Base-by-base conservation (phyloP, 1,139 yeast genomes). In the Yamadazyma spencermartinsiae region DNA sequence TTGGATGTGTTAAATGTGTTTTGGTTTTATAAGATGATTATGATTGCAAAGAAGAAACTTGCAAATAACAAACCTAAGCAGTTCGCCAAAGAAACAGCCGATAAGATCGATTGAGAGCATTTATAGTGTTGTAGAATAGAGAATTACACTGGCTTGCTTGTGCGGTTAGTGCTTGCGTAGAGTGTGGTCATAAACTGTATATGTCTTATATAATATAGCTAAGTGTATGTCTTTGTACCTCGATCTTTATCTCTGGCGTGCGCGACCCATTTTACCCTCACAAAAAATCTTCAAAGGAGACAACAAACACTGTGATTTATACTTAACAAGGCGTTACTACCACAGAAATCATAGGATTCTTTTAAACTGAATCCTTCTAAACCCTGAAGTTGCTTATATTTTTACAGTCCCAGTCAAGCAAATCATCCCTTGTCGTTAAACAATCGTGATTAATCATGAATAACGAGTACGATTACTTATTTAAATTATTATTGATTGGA, bases 401-500 rank as follows among this genome's bases (percentile, higher is more conserved):
- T n/a, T n/a, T n/a, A n/a, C n/a, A n/a, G n/a, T n/a, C n/a, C n/a
- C n/a, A n/a, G n/a, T n/a, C n/a, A n/a, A n/a, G n/a, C n/a, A n/a
- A n/a, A n/a, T n/a, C n/a, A n/a, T n/a, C 23, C 23, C 23, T 20
- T 20, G 23, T 8, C 7, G 23, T 8, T 20, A 20, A 20, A 20
- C 9, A 14, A 6, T 5, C 6, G 17, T 13, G 17, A 9, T 24
- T 8, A 24, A 26, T 3, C 19, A 83, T 83, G 89, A 83, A 82
- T 67, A 81, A 83, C 75, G 92, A 84, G 69, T 92, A 90, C 97
- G 98, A 92, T 68, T 92, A 88, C 64, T 79, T 92, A 60, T 92
- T 92, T 74, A 92, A 92, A 69, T 79, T 90, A 54, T 76, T 90
- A 60, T 80, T 90, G 68, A 92, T 92, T 57, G 98, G 98, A 44